Base-by-base conservation (phyloP, 2,329 filamentous ascomycete genomes). In the Lecanicillium sp. region DNA sequence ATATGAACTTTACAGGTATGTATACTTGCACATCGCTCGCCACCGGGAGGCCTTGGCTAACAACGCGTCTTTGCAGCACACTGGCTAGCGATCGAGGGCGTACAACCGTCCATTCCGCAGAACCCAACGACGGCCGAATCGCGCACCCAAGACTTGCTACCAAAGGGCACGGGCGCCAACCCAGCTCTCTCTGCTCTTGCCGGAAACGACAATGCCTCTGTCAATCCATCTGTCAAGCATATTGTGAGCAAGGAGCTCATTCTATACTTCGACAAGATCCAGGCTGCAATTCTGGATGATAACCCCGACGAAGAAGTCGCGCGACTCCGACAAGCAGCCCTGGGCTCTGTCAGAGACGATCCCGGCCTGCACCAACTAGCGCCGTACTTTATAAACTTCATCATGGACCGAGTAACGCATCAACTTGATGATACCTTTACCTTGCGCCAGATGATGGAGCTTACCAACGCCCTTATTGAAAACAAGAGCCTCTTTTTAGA, bases 1-100 rank as follows among this genome's bases (percentile, higher is more conserved):
- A 98, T 60, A 84, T 92, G 52, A 87, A 81, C 44, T 90, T 96
- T 56, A 97, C 90, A 29, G 84, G 87, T 90, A 66, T 41, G 72
- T 43, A 50, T 38, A 12, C 17, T 29, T 41, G 13, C 55, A 89
- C 90, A 87, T 44, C 92, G 98, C 64, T 98, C 90, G 90, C 80
- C 97, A 44, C 89, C 92, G 17, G 87, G 22, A 31, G 40, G 17
- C 34, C 11, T 25, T 25, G 6, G 11, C 22, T 25, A 25, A 25
- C 22, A 11, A 25, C 11, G 22, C 7, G 50, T 38, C 12, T 17
- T 29, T 41, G 13, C 55, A 89, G 92, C 87, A 44, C 92, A 98
- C 64, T 98, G 92, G 90, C 80, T 97, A 44, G 89, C 92, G 17
- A 87, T 98, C 35, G 92, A 98, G 69, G 92, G 92, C 43, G 92